phyloP scores from a whole-genome alignment of 2,329 filamentous ascomycete species.

The Colletotrichum endophyticum region DNA sequence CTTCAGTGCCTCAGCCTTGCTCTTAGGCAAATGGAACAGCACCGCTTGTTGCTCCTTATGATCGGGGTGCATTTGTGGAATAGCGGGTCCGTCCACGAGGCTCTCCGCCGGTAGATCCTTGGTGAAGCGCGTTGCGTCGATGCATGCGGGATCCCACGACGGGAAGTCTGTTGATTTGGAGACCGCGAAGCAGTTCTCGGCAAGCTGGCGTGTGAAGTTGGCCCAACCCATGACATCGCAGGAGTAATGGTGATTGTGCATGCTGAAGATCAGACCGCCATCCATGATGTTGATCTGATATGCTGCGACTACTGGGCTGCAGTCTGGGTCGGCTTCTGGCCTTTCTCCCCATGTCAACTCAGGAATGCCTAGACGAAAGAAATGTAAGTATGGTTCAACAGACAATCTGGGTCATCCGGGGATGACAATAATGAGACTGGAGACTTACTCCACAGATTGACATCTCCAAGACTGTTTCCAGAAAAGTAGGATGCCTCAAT shows the following conservation, averaged over 20 bases:
- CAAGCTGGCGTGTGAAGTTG: constrained; percentile 41
- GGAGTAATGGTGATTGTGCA: constrained; percentile 46
- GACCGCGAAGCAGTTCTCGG: constrained; percentile 44
- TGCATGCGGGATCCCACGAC: constrained; percentile 35
- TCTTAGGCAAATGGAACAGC: neutral
- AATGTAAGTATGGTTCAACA: neutral
- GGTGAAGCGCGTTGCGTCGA: constrained; percentile 38
- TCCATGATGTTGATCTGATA: constrained; percentile 45
- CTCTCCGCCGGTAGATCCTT: constrained; percentile 29
- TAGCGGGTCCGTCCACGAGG: constrained; percentile 34
- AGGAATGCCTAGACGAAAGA: neutral
- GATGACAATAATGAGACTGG: neutral
- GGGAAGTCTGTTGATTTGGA: constrained; percentile 31
- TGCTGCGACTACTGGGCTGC: constrained; percentile 35
- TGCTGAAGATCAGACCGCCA: constrained; percentile 43
- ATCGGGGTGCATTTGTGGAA: constrained; percentile 30
- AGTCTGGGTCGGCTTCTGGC: constrained; percentile 39
- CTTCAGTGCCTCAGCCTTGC: neutral
- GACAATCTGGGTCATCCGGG: neutral
- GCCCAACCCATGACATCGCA: constrained; percentile 49
- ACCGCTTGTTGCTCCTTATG: constrained; percentile 18
- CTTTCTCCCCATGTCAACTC: constrained; percentile 27
- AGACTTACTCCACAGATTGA: neutral
- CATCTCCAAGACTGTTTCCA: neutral
- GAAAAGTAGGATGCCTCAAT: neutral